phyloP scores from a whole-genome alignment of 768 basidiomycete species.

The Mycena vulgaris region DNA sequence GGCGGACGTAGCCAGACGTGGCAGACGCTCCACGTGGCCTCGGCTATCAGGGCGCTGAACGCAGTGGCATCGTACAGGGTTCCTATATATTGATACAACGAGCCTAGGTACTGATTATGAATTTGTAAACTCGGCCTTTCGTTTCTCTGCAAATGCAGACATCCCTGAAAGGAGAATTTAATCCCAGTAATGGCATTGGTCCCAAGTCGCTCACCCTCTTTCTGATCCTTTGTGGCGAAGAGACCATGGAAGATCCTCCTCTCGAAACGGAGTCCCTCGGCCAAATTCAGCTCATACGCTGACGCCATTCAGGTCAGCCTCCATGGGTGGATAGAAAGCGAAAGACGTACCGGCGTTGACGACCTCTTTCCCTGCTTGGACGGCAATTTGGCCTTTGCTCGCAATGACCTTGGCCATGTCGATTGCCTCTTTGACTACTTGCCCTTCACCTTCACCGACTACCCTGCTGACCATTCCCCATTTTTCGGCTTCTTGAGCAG shows the following conservation, averaged over 20 bases:
- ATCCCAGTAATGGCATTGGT: background rate
- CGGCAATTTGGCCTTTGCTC: conserved; percentile 85
- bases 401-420: conserved; percentile 85
- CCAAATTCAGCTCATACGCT: conserved; percentile 87
- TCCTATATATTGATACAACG: background rate
- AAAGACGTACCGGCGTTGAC: conserved; percentile 82
- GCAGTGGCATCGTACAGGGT: background rate
- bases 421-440: conserved; percentile 90
- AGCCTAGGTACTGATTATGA: conserved; percentile 43
- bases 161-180: conserved; percentile 74
- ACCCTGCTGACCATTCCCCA: conserved; percentile 93
- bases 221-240: conserved; percentile 96
- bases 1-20: background rate
- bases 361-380: conserved; percentile 92
- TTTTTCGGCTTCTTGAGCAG: conserved; percentile 84
- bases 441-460: conserved; percentile 80
- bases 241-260: conserved; percentile 90
- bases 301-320: conserved; percentile 21
- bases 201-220: conserved; percentile 72
- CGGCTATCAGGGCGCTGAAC: too few species aligned
- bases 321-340: background rate
- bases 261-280: conserved; percentile 90
- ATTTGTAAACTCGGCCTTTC: conserved; percentile 88
- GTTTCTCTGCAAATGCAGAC: conserved; percentile 95
- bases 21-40: too few species aligned